Evolutionary conservation across 495 filamentous ascomycete genomes (phyloP).

Genomic region (Aspergillus sclerotioniger): DNA sequence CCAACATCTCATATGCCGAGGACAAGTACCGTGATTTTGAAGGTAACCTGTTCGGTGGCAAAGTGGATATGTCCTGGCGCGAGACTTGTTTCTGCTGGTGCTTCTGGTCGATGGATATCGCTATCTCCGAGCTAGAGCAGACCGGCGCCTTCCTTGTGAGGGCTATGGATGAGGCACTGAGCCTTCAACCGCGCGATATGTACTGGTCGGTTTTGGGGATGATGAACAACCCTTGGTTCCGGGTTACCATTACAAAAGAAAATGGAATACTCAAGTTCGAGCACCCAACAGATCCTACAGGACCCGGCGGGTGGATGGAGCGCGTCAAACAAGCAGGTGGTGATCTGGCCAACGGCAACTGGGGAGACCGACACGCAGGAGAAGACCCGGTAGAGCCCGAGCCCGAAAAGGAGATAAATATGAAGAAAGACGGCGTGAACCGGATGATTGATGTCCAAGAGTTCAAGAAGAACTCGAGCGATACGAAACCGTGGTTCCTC

Average conservation of each 20-base stretch:
- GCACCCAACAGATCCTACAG: conserved; percentile 83
- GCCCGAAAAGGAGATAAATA: conserved; percentile 66
- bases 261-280: conserved; percentile 71
- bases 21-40: conserved; percentile 76
- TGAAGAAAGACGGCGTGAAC: conserved; percentile 71
- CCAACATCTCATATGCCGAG: conserved; percentile 80
- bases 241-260: conserved; percentile 76
- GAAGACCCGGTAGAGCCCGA: conserved; percentile 47
- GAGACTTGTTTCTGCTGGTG: conserved; percentile 91
- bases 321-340: conserved; percentile 85
- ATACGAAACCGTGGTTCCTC: conserved; percentile 82
- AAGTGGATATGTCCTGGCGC: conserved; percentile 77
- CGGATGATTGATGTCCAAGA: conserved; percentile 68
- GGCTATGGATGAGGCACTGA: conserved; percentile 91
- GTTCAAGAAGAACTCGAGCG: conserved; percentile 64
- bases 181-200: conserved; percentile 86
- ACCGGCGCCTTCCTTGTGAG: conserved; percentile 78
- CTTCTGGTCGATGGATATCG: conserved; percentile 81
- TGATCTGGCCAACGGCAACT: conserved; percentile 76
- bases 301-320: conserved; percentile 94
- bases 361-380: conserved; percentile 74
- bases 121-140: conserved; percentile 56
- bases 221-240: conserved; percentile 99
- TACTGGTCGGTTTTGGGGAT: conserved; percentile 97
- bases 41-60: conserved; percentile 70